Evolutionary conservation across 1,284 basidiomycete genomes (phyloP).

Genomic region (Meripilus lineatus): DNA sequence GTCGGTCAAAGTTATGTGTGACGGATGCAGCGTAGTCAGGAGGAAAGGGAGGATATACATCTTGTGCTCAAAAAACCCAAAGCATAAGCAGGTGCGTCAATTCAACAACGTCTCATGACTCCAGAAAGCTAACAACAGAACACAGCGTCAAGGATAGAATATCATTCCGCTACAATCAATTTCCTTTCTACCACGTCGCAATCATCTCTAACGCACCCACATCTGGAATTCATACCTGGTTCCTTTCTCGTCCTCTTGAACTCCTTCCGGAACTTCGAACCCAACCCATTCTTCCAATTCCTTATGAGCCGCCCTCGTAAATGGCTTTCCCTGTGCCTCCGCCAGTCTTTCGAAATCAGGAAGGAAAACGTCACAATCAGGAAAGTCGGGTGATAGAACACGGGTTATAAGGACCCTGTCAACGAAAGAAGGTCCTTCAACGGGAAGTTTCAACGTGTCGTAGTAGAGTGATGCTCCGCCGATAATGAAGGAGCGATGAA

Average conservation of each 20-base stretch:
- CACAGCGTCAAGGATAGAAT: slow-evolving; percentile 57
- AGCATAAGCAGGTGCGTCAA: slow-evolving; percentile 90
- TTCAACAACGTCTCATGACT: slow-evolving; percentile 3
- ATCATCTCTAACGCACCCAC: slow-evolving; percentile 56
- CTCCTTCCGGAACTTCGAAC: slow-evolving; percentile 70
- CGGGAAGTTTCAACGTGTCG: slow-evolving; percentile 49
- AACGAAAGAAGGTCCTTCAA: slow-evolving; percentile 41
- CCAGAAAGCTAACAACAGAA: slow-evolving; percentile 9
- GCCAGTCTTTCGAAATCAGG: slow-evolving; percentile 53
- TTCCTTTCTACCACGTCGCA: background rate
- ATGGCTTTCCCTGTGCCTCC: slow-evolving; percentile 27
- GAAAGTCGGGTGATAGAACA: slow-evolving; percentile 68
- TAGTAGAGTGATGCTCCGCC: slow-evolving; percentile 87
- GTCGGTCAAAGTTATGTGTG: slow-evolving; percentile 90
- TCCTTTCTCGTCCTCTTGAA: slow-evolving; percentile 78
- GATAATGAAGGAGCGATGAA: slow-evolving; percentile 74
- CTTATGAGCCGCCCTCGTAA: slow-evolving; percentile 56
- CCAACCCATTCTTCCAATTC: slow-evolving; percentile 75
- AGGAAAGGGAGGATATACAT: slow-evolving; percentile 93
- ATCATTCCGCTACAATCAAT: background rate
- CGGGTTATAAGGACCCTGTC: slow-evolving; percentile 87
- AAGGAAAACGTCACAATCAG: slow-evolving; percentile 85
- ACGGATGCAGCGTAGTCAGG: slow-evolving; percentile 81
- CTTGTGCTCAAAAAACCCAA: slow-evolving; percentile 91
- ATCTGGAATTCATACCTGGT: slow-evolving; percentile 88